Percentiles rank a stretch among this genome's conserved stretches.
Conservation (phyloP, 1,139 yeast genomes). For the Maudiozyma humilis region DNA sequence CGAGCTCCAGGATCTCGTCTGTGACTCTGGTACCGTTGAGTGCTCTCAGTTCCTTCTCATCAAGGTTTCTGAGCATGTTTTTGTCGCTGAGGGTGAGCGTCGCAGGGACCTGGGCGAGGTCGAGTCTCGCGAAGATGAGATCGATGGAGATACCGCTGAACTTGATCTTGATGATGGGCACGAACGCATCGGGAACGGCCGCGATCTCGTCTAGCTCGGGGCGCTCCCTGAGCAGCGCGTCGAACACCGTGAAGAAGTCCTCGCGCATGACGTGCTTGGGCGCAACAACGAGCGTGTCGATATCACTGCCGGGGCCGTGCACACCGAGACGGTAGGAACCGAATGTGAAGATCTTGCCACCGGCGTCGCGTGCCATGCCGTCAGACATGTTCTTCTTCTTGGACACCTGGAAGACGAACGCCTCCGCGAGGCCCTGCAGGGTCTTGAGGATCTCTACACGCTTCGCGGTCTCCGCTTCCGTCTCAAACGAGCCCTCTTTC, state of each 20-base stretch:
- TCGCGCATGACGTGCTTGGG: constrained; percentile 92
- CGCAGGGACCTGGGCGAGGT: constrained; percentile 71
- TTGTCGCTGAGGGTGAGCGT: constrained; percentile 74
- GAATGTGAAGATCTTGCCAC: constrained; percentile 90
- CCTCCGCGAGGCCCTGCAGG: constrained; percentile 64
- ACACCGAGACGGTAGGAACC: constrained; percentile 95
- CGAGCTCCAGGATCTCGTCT: constrained; percentile 79
- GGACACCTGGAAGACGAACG: constrained; percentile 77
- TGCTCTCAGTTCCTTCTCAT: constrained; percentile 82
- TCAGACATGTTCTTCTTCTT: constrained; percentile 83
- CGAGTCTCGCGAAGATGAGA: constrained; percentile 72
- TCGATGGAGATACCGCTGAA: constrained; percentile 87
- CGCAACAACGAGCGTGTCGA: constrained; percentile 88
- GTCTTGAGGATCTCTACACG: constrained; percentile 65
- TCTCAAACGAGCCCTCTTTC: constrained; percentile 81
- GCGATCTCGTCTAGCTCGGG: constrained; percentile 83
- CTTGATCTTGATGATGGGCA: constrained; percentile 85
- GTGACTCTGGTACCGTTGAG: constrained; percentile 96
- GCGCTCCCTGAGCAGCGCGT: constrained; percentile 53
- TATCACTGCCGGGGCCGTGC: constrained; percentile 97
- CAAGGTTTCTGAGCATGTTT: constrained; percentile 72
- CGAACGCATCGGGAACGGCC: constrained; percentile 93
- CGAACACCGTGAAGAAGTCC: constrained; percentile 79
- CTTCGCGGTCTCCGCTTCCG: constrained; percentile 69
- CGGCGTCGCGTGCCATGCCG: constrained; percentile 95